Evolutionary conservation across 1,284 basidiomycete species (phyloP).

Genomic region (Ceratobasidium sp.): DNA sequence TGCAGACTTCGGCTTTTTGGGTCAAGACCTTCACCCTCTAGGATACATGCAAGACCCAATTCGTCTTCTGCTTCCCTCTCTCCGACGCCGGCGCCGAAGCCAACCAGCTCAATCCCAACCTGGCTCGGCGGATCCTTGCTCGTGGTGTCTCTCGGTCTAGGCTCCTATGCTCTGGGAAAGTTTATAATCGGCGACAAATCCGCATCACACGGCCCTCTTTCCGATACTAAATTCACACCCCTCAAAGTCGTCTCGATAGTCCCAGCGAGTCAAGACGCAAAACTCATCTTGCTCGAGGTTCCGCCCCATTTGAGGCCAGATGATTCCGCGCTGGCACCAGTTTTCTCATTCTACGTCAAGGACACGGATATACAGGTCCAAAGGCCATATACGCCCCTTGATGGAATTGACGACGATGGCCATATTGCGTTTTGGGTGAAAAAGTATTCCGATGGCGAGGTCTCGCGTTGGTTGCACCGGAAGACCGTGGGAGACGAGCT

Average conservation of each 20-base stretch:
- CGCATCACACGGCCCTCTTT: slow-evolving; percentile 59
- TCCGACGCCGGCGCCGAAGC: background rate
- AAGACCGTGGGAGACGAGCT: slow-evolving; percentile 74
- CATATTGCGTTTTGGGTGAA: slow-evolving; percentile 81
- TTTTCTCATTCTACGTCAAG: slow-evolving; percentile 84
- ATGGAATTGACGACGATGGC: slow-evolving; percentile 73
- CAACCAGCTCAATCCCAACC: slow-evolving; percentile 3
- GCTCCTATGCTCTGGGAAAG: slow-evolving; percentile 4
- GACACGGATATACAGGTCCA: slow-evolving; percentile 92
- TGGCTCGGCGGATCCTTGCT: slow-evolving; percentile 25
- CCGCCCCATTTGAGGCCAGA: slow-evolving; percentile 62
- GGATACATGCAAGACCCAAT: background rate
- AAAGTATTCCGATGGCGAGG: slow-evolving; percentile 78
- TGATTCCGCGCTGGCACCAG: slow-evolving; percentile 58
- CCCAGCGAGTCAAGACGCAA: slow-evolving; percentile 66
- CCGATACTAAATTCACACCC: slow-evolving; percentile 72
- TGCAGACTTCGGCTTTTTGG: slow-evolving; percentile 12
- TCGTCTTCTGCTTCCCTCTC: background rate
- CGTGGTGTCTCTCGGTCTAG: slow-evolving; percentile 28
- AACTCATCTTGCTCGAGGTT: slow-evolving; percentile 71
- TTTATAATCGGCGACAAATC: slow-evolving; percentile 7
- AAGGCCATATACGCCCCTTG: slow-evolving; percentile 82
- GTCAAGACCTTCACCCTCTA: background rate
- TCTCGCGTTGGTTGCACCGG: slow-evolving; percentile 83
- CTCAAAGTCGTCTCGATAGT: slow-evolving; percentile 68